phyloP scores from a whole-genome alignment of 192 early-diverging fungal species.

The Backusella tuberculispora region DNA sequence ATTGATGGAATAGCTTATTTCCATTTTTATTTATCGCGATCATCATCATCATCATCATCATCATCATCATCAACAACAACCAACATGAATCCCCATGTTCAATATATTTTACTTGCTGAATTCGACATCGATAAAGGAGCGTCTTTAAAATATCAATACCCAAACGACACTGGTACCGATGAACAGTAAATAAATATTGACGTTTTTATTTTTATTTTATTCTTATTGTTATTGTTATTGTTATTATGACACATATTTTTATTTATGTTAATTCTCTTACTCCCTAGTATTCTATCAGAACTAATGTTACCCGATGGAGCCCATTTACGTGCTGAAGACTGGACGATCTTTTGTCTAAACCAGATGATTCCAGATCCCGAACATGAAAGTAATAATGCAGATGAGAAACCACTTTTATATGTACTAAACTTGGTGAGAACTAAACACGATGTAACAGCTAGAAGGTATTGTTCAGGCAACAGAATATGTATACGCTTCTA shows the following conservation, averaged over 20 bases:
- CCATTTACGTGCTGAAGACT: conserved; percentile 90
- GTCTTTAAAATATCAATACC: conserved; percentile 85
- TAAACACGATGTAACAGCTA: conserved; percentile 79
- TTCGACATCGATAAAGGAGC: conserved; percentile 97
- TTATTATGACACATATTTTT: background rate
- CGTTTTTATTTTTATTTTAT: background rate
- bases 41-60: background rate
- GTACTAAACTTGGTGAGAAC: conserved; percentile 92
- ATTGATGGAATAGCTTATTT: no score
- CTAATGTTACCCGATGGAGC: conserved; percentile 96
- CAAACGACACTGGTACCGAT: conserved; percentile 79
- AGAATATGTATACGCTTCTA: background rate
- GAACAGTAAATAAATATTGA: conserved; percentile 60
- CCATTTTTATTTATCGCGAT: background rate
- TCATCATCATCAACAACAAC: background rate
- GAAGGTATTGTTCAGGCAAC: conserved; percentile 46
- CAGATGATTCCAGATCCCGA: conserved; percentile 59
- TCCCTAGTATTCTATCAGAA: conserved; percentile 75
- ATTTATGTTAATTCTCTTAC: no score
- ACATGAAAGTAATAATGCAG: conserved; percentile 39
- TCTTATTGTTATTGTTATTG: background rate
- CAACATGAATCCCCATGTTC: conserved; percentile 55
- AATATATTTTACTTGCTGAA: conserved; percentile 90
- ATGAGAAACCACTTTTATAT: conserved; percentile 73
- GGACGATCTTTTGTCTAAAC: conserved; percentile 95